Base-by-base conservation (phyloP, 192 early-diverging fungal species). In the Podochytrium sp. region DNA sequence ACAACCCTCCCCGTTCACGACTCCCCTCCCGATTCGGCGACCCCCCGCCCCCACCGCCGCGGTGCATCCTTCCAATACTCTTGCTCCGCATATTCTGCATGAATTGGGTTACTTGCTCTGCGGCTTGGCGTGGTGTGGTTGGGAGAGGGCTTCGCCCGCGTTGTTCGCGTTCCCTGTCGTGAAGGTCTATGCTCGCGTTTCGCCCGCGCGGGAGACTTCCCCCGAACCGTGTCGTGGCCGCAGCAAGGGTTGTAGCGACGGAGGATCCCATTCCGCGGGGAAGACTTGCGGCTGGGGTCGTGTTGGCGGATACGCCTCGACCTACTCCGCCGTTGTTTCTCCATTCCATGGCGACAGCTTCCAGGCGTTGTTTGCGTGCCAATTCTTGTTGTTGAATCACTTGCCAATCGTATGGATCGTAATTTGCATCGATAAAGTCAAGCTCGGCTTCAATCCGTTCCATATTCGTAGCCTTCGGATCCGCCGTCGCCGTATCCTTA, bases 301-400 rank as follows among this genome's bases (percentile, higher is more conserved):
- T n/a, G n/a, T 23, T 49, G 47, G n/a, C n/a, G n/a, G n/a, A n/a
- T n/a, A n/a, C n/a, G n/a, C 52, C 29, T 23, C 52, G n/a, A 5
- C 5, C 6, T 55, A 18, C 52, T 18, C 5, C 52, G 5, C 52
- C 6, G 23, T 27, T 55, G n/a, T 27, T 4, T 55, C 52, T 18
- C 23, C 52, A 6, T 55, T 23, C 23, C 52, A 14, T 27, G 23
- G 5, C 4, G 7, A 18, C 23, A 27, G n/a, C 23, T 4, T 55
- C 10, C 43, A 55, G 52, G n/a, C 5, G n/a, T n/a, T n/a, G n/a
- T n/a, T n/a, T n/a, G n/a, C n/a, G n/a, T n/a, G n/a, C n/a, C n/a
- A n/a, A n/a, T n/a, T n/a, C n/a, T n/a, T n/a, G n/a, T n/a, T n/a
- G 81, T 56, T 95, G 92, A 76, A 89, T 93, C 55, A 95, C 89